Evolutionary conservation across 805 yeast species (phyloP), one percentile per base, ranked within the genome.

Genomic region (Lachancea sp.): DNA sequence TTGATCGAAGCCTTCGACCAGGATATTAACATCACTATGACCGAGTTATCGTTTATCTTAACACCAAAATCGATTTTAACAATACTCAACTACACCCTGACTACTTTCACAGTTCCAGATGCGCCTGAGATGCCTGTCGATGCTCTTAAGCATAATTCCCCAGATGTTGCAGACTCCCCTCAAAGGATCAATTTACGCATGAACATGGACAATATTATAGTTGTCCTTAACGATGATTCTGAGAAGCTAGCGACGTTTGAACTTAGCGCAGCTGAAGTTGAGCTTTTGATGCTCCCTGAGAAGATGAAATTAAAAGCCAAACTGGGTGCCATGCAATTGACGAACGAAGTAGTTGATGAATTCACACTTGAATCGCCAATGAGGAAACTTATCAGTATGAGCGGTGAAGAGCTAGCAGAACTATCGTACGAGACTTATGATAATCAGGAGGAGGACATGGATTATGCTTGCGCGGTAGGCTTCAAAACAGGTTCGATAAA

Each of bases 71-170:
- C 95, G 1, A 63, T 84, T 12, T 68, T 92, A 45, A 82, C 94
- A 1, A 65, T 92, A 11, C 63, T 90, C 47, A 90, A 88, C 58
- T 92, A 81, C 58, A 69, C 83, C 2, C 66, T 89, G 53, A 83
- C 87, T 33, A 92, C 97, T 0, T 92, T 92, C 58, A 83, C 96
- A 0, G 81, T 81, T 60, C 95, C 95, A 0, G 42, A 77, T 46
- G 80, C 83, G 1, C 75, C 75, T 5, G 78, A 76, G 31, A 65
- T 78, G 1, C 84, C 86, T 1, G 81, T 88, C 0, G 89, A 81
- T 63, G 77, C 69, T 22, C 66, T 83, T 43, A 76, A 80, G 41
- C 89, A 83, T 51, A 81, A 81, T 51, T 74, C 74, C 46, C 75
- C 71, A 26, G 75, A 74, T 45, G 67, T 63, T 18, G 77, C 71